Base-by-base conservation (phyloP, 768 basidiomycete species). In the Hericium rajendrae region DNA sequence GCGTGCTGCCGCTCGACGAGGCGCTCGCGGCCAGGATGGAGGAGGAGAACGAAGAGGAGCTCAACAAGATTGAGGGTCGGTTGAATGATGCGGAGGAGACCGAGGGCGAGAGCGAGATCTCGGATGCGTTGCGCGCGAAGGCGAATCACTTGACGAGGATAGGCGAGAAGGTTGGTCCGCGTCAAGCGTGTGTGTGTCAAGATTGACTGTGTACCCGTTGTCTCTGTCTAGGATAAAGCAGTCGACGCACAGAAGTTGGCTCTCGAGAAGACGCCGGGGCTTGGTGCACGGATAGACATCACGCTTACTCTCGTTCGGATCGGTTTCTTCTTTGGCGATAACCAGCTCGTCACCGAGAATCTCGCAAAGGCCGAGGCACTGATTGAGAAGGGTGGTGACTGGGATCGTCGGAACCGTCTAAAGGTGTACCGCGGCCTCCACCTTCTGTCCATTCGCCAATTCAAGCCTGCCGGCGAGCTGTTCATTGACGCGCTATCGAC, bases 351-450 rank as follows among this genome's bases (percentile, higher is more conserved):
- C 52, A 82, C 78, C 0, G 67, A 76, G 40, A 82, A 91, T 63
- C 81, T 97, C 49, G 74, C 81, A 28, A 84, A 86, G 64, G 94
- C 94, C 0, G 88, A 91, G 64, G 79, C 84, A 89, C 76, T 97
- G 46, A 88, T 97, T 55, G 94, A 97, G 64, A 82, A 92, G 69
- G 95, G 95, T 0, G 95, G 95, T 48, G 95, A 99, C 73, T 99
- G 95, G 95, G 95, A 99, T 70, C 78, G 95, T 55, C 83, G 94
- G 41, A 99, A 97, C 71, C 82, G 95, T 48, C 82, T 97, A 65
- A 99, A 99, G 72, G 95, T 97, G 43, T 99, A 98, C 74, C 82
- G 83, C 53, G 94, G 88, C 51, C 74, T 97, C 0, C 88, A 95
- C 66, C 75, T 86, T 48, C 73, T 94, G 37, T 88, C 91, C 32